phyloP scores from a whole-genome alignment of 2,329 filamentous ascomycete genomes.

The Fusarium paranaense region DNA sequence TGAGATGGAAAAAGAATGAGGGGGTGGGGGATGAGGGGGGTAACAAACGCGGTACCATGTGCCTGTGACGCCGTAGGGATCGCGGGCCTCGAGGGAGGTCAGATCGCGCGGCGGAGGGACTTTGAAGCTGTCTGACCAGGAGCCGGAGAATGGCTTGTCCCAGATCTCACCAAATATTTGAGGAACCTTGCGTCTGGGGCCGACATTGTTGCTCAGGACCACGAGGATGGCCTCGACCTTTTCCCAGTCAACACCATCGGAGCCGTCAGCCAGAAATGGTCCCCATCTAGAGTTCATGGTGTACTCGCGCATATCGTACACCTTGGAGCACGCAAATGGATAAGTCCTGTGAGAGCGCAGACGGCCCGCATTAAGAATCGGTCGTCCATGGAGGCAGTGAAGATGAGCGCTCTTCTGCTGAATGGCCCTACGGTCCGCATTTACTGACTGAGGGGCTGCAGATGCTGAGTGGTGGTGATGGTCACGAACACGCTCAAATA shows the following conservation, averaged over 20 bases:
- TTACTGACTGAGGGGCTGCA: constrained; percentile 12
- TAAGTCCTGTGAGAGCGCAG: constrained; percentile 57
- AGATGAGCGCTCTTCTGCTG: constrained; percentile 77
- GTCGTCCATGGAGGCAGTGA: constrained; percentile 76
- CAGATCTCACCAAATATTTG: constrained; percentile 65
- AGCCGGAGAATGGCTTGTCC: constrained; percentile 66
- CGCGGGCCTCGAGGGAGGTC: constrained; percentile 62
- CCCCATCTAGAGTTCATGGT: constrained; percentile 74
- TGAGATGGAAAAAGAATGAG: neutral
- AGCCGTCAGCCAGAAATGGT: constrained; percentile 75
- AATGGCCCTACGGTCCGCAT: constrained; percentile 35
- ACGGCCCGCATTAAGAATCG: constrained; percentile 57
- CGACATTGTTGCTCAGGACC: constrained; percentile 73
- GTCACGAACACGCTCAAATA: constrained; percentile 69
- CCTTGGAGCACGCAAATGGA: constrained; percentile 73
- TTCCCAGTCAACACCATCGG: constrained; percentile 78
- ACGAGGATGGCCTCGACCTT: constrained; percentile 81
- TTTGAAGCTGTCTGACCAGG: constrained; percentile 63
- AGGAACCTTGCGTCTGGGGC: constrained; percentile 58
- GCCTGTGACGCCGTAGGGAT: constrained; percentile 79
- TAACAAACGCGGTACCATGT: constrained; percentile 74
- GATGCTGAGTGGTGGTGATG: constrained; percentile 43
- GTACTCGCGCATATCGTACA: constrained; percentile 81
- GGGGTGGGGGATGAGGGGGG: neutral
- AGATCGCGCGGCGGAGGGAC: constrained; percentile 50